Base-by-base conservation (phyloP, 495 filamentous ascomycete species). In the Talaromyces liani region DNA sequence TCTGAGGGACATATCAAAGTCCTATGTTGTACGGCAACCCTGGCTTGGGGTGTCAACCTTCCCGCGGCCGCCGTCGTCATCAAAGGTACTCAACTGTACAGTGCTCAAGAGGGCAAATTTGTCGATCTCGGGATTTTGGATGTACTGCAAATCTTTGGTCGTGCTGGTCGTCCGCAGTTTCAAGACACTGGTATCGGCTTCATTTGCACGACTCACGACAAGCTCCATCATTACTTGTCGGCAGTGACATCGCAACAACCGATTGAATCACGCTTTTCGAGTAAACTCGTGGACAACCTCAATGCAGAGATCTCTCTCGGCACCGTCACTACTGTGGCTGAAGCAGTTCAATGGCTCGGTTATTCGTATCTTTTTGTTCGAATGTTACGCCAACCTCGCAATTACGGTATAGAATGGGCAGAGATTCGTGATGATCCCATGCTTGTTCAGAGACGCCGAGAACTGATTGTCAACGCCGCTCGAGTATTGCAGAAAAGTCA, bases 41-140 rank as follows among this genome's bases (percentile, higher is more conserved):
- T 99, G 51, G 94, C 94, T 9, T 99, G 94, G 94, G 94, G 94
- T 85, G 93, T 99, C 67, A 99, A 99, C 77, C 85, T 99, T 73
- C 94, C 94, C 1, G 94, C 94, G 8, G 93, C 95, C 12, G 96
- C 94, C 3, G 94, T 99, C 25, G 84, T 99, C 60, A 99, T 99
- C 79, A 98, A 98, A 74, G 94, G 94, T 18, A 98, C 94, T 6
- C 92, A 97, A 72, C 79, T 99, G 2, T 99, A 99, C 76, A 97
- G 93, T 71, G 87, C 94, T 0, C 89, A 94, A 73, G 93, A 94
- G 64, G 94, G 94, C 73, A 95, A 93, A 78, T 98, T 97, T 70
- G 88, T 97, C 25, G 95, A 98, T 70, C 81, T 99, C 14, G 93
- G 94, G 9, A 99, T 99, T 66, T 84, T 99, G 4, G 94, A 99